These are phyloP conservation scores for Tremella yokohamensis DNA, from an alignment of 768 basidiomycete genomes.

Conservation along the genomic window DNA sequence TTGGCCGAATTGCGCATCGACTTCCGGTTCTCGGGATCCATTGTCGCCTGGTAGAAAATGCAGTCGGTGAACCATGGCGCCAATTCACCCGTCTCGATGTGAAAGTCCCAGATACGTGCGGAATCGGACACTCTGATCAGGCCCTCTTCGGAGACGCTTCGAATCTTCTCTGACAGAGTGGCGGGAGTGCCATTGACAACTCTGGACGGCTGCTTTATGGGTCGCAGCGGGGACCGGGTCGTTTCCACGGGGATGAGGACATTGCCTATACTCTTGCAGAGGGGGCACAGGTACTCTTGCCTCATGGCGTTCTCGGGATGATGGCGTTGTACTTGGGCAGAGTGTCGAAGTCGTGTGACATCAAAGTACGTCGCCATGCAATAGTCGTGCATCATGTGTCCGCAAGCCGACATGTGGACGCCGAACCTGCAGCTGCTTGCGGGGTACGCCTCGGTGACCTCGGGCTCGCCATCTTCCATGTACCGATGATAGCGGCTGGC, in stretches of 20 bases:
- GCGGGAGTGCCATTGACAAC: slow-evolving; percentile 49
- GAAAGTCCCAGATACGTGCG: slow-evolving; percentile 49
- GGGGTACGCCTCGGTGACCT: slow-evolving; percentile 46
- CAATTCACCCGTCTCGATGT: slow-evolving; percentile 49
- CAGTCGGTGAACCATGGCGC: slow-evolving; percentile 49
- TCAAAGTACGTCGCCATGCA: slow-evolving; percentile 87
- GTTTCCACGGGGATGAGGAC: slow-evolving; percentile 73
- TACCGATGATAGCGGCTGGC: slow-evolving; percentile 33
- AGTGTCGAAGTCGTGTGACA: slow-evolving; percentile 81
- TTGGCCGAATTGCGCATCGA: slow-evolving; percentile 61
- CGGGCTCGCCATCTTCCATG: slow-evolving; percentile 29
- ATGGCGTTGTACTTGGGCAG: slow-evolving; percentile 80
- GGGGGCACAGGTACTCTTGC: slow-evolving; percentile 90
- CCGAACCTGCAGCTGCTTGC: slow-evolving; percentile 70
- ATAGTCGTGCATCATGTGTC: slow-evolving; percentile 93
- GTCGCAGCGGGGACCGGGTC: slow-evolving; percentile 37
- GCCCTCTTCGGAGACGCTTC: slow-evolving; percentile 81
- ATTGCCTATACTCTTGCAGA: slow-evolving; percentile 96
- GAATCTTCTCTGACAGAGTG: slow-evolving; percentile 83
- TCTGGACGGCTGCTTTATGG: slow-evolving; percentile 19
- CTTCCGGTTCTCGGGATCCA: slow-evolving; percentile 29
- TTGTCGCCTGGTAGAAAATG: slow-evolving; percentile 19
- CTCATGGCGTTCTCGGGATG: slow-evolving; percentile 93
- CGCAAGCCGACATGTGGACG: slow-evolving; percentile 80
- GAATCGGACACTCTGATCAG: slow-evolving; percentile 59